These are phyloP conservation scores for Letharia lupina DNA, from an alignment of 495 filamentous ascomycete species.

Conservation along the genomic window DNA sequence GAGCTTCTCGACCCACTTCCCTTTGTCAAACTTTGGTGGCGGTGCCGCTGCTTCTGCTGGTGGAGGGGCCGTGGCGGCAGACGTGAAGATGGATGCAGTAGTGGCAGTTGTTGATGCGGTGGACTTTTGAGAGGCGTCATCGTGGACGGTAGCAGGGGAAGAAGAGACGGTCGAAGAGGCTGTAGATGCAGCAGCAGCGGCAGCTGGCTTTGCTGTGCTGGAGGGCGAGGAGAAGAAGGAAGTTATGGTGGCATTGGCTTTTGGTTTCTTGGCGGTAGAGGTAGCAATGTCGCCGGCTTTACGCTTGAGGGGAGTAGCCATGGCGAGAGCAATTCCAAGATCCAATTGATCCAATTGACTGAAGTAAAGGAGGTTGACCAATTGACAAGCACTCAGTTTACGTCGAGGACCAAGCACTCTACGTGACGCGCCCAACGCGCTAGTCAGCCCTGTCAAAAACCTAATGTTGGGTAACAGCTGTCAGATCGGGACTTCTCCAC, in stretches of 20 bases:
- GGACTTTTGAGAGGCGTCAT: conserved; percentile 16
- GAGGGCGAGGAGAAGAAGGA: conserved; percentile 50
- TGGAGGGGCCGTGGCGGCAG: conserved; percentile 25
- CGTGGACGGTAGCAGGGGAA: conserved; percentile 11
- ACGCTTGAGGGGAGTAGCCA: conserved; percentile 49
- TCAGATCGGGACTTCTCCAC: neutral
- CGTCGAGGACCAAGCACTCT: neutral
- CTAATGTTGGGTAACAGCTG: neutral
- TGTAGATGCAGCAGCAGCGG: conserved; percentile 9
- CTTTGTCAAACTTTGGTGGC: conserved; percentile 68
- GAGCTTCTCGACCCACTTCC: conserved; percentile 71
- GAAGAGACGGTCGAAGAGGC: conserved; percentile 14
- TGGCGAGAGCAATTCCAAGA: conserved; percentile 5
- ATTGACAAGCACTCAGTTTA: neutral
- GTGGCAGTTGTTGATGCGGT: conserved; percentile 44
- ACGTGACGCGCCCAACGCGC: conserved; percentile 6
- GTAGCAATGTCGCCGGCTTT: conserved; percentile 49
- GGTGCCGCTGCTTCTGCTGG: conserved; percentile 28
- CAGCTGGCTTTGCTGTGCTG: conserved; percentile 22
- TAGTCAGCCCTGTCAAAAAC: neutral
- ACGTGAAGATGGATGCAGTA: conserved; percentile 32
- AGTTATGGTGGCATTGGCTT: conserved; percentile 54
- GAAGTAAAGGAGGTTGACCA: neutral
- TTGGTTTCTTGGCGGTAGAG: conserved; percentile 61
- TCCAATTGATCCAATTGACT: neutral